phyloP scores from a whole-genome alignment of 768 basidiomycete genomes.

The Gymnopilus junonius region DNA sequence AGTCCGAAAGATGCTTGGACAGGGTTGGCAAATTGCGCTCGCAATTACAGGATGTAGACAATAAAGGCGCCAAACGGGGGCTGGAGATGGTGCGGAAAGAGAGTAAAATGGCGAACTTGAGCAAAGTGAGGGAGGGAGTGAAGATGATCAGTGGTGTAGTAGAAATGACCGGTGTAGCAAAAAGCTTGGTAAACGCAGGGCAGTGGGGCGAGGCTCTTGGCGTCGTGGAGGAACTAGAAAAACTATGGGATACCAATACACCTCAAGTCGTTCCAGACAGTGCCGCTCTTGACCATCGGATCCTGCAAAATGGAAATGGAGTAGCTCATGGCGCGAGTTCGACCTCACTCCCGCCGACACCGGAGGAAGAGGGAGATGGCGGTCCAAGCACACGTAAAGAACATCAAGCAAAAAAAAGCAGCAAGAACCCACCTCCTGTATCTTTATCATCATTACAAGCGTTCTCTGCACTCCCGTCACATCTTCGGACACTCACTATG shows the following conservation, averaged over 20 bases:
- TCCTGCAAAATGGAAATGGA: constrained; percentile 17
- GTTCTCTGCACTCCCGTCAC: constrained; percentile 75
- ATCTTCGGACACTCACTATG: constrained; percentile 70
- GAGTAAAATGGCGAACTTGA: constrained; percentile 62
- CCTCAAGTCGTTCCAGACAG: constrained; percentile 4
- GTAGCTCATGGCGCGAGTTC: constrained; percentile 23
- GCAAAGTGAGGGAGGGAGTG: constrained; percentile 62
- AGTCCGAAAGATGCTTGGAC: constrained; percentile 81
- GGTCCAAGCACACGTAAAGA: constrained; percentile 8
- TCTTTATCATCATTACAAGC: constrained; percentile 73
- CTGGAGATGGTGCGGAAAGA: constrained; percentile 74
- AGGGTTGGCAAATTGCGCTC: constrained; percentile 75
- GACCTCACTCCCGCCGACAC: constrained; percentile 40
- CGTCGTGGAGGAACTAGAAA: constrained; percentile 70
- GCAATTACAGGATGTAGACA: constrained; percentile 77
- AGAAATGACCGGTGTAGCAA: constrained; percentile 77
- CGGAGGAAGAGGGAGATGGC: constrained; percentile 37
- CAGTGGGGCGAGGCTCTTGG: constrained; percentile 89
- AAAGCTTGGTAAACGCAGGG: constrained; percentile 75
- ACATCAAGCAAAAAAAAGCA: constrained; percentile 15
- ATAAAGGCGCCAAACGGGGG: constrained; percentile 77
- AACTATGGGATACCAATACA: constrained; percentile 49
- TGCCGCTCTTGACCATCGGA: constrained; percentile 6
- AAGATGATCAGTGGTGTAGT: constrained; percentile 70
- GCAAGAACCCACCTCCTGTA: constrained; percentile 37